Evolutionary conservation across 2,329 filamentous ascomycete genomes (phyloP).

Genomic region (Phialophora expanda): DNA sequence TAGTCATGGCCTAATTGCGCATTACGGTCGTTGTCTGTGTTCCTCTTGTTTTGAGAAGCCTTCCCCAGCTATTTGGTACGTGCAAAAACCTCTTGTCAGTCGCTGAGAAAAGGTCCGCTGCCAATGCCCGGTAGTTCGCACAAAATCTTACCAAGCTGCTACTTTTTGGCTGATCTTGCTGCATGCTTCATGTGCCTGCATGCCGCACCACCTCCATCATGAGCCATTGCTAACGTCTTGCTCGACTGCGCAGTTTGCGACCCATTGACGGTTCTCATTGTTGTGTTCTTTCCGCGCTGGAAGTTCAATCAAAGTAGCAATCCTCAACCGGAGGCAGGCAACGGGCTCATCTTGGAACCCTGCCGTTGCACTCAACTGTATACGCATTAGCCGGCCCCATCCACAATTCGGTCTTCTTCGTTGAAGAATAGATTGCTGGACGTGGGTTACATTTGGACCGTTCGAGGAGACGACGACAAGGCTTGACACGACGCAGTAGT

Average conservation of each 20-base stretch:
- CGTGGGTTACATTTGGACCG: not conserved
- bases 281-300: constrained; percentile 14
- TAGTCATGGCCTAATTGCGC: constrained; percentile 33
- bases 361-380: constrained; percentile 9
- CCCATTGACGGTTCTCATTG: constrained; percentile 23
- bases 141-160: constrained; percentile 17
- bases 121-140: constrained; percentile 18
- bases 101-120: constrained; percentile 15
- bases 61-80: constrained; percentile 32
- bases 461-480: constrained; percentile 10
- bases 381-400: constrained; percentile 5
- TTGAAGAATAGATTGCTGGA: constrained; percentile 31
- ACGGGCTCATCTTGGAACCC: constrained; percentile 9
- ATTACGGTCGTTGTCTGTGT: constrained; percentile 26
- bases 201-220: constrained; percentile 15
- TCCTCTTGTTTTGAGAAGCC: constrained; percentile 26
- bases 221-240: constrained; percentile 22
- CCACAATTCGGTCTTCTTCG: constrained; percentile 29
- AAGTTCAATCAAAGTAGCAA: constrained; percentile 15
- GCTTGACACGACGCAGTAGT: constrained; percentile 7
- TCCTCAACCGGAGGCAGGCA: constrained; percentile 15
- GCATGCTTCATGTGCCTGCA: constrained; percentile 29
- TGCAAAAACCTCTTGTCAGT: constrained; percentile 19
- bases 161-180: constrained; percentile 23
- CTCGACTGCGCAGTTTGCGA: constrained; percentile 25